Conservation (phyloP, 179 eudicot genomes). For the Sideroxylon spinosum region DNA sequence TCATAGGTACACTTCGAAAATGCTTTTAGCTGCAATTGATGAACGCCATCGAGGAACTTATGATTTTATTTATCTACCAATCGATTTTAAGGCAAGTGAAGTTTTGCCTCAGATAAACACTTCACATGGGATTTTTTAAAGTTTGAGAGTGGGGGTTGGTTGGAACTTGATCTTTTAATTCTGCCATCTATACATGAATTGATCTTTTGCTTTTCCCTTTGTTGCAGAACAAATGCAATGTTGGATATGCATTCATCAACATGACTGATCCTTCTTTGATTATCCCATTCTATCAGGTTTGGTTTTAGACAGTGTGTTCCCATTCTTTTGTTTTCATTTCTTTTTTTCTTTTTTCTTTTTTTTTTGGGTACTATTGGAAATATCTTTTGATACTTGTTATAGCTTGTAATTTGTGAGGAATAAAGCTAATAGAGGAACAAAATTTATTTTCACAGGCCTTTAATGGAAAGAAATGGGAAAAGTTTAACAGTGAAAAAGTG, state of each 20-base stretch:
- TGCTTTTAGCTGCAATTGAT: conserved; percentile 86
- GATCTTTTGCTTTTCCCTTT: conserved; percentile 14
- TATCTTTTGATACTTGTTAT: neutral
- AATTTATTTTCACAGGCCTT: conserved; percentile 42
- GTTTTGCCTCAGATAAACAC: neutral
- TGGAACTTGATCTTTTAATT: neutral
- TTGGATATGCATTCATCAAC: conserved; percentile 84
- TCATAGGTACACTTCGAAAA: conserved; percentile 76
- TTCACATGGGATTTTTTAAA: neutral
- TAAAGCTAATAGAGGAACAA: neutral
- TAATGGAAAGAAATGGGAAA: conserved; percentile 92
- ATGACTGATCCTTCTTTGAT: conserved; percentile 69
- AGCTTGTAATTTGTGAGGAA: neutral
- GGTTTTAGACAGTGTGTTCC: neutral
- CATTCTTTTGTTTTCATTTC: too few species aligned
- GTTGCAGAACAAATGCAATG: conserved; percentile 83
- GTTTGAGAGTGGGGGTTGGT: neutral
- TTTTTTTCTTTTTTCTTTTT: neutral
- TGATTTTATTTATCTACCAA: conserved; percentile 77
- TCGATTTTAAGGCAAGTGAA: conserved; percentile 77
- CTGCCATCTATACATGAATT: too few species aligned
- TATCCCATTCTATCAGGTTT: conserved; percentile 60
- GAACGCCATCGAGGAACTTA: conserved; percentile 73
- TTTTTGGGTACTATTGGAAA: neutral
- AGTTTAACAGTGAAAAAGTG: conserved; percentile 95